phyloP scores from a whole-genome alignment of 768 basidiomycete genomes.

The Trametopsis cervina region DNA sequence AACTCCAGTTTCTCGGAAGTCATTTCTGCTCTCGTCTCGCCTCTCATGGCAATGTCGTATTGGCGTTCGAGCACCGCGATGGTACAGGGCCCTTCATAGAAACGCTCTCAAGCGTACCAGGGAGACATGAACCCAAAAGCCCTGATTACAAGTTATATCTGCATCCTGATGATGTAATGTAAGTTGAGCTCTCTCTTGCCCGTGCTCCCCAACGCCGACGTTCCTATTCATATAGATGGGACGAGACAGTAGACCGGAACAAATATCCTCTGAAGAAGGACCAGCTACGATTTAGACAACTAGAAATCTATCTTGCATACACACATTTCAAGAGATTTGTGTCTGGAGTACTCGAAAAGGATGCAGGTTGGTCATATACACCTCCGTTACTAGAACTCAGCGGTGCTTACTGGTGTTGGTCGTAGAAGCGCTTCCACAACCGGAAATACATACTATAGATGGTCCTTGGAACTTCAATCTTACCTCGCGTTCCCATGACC shows the following conservation, averaged over 20 bases:
- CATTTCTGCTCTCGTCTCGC: conserved; percentile 71
- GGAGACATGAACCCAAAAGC: conserved; percentile 24
- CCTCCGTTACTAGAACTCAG: no score
- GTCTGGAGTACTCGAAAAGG: not conserved
- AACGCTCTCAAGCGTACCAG: conserved; percentile 31
- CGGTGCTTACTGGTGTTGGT: no score
- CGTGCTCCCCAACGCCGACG: conserved; percentile 1
- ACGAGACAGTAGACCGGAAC: conserved; percentile 14
- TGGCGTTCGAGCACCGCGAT: conserved; percentile 80
- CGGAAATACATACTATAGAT: conserved; percentile 11
- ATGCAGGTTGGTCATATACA: no score
- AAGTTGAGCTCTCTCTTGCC: conserved; percentile 15
- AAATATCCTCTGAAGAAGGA: conserved; percentile 46
- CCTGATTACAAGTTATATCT: conserved; percentile 39
- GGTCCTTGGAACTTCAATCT: conserved; percentile 14
- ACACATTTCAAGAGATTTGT: conserved; percentile 53
- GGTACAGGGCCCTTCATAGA: conserved; percentile 57
- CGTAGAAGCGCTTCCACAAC: not conserved
- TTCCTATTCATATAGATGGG: conserved; percentile 22
- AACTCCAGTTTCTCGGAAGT: no score
- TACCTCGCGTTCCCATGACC: conserved; percentile 4
- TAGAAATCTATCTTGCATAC: conserved; percentile 63
- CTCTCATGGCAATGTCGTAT: conserved; percentile 71
- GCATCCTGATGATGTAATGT: conserved; percentile 50
- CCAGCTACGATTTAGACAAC: conserved; percentile 63